Base-by-base conservation (phyloP, 257 asterid genomes). In the Nemophila menziesii region DNA sequence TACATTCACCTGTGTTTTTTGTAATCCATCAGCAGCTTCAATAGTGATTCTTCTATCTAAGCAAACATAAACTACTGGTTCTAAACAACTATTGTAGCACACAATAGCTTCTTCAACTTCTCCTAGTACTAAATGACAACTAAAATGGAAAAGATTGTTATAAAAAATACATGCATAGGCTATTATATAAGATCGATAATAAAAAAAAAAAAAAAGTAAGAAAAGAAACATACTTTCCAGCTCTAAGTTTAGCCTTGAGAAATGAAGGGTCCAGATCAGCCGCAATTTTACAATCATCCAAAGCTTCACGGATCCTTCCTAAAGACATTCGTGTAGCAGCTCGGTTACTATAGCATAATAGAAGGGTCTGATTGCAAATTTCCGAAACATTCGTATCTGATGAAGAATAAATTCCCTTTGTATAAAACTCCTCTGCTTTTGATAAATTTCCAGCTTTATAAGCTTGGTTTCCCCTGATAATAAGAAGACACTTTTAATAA, bases 291-390 rank as follows among this genome's bases (percentile, higher is more conserved):
- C 98, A 89, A 57, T 89, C 98, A 40, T 53, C 72, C 66, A 89
- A 62, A 49, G 98, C 98, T 65, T 84, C 96, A 54, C 92, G 70
- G 71, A 84, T 63, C 69, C 94, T 76, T 54, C 74, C 74, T 58
- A 84, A 82, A 29, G 80, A 70, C 95, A 89, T 81, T 49, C 87
- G 86, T 11, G 96, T 72, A 34, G 98, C 98, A 52, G 98, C 98
- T 38, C 96, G 92, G 53, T 90, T 90, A 77, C 96, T 79, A 62
- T 90, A 90, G 77, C 96, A 90, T 44, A 90, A 71, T 57, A 79
- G 54, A 48, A 78, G 75, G 39, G 93, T 79, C 48, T 68, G 58
- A 46, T 63, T 38, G 58, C 67, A 48, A 46, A 48, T 44, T 43
- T 71, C 89, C 10, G 51, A 22, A 17, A 49, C 49, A 61, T 56